These are phyloP conservation scores for Zasmidium cellare DNA, from an alignment of 2,329 filamentous ascomycete species.

Conservation along the genomic window DNA sequence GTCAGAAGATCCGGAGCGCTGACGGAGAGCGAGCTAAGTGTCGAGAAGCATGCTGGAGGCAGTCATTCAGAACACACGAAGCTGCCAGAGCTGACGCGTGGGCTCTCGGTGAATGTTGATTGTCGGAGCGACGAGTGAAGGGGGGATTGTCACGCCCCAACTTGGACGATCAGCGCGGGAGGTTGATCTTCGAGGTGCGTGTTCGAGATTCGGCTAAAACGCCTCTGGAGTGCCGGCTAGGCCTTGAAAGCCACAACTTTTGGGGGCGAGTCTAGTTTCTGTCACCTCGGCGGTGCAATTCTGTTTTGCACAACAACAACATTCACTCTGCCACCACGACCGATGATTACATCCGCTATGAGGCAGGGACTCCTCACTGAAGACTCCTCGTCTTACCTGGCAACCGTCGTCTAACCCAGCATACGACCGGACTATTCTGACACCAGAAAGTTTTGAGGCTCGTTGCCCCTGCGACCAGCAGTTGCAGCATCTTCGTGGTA, in stretches of 20 bases:
- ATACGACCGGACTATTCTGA: neutral
- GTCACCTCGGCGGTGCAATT: no score
- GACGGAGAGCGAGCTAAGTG: conserved; percentile 2
- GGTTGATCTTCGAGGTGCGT: neutral
- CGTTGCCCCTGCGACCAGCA: neutral
- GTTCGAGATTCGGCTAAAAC: no score
- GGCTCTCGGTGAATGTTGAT: neutral
- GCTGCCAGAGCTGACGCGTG: neutral
- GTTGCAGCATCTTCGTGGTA: neutral
- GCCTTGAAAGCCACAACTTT: no score
- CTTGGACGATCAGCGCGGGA: neutral
- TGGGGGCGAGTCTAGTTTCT: no score
- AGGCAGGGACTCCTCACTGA: no score
- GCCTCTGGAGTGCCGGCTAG: no score
- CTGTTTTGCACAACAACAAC: no score
- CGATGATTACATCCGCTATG: no score
- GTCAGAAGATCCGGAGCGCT: neutral
- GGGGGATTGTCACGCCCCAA: neutral
- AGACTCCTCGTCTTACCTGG: no score
- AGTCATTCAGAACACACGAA: neutral
- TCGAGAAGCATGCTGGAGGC: neutral
- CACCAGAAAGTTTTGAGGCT: neutral
- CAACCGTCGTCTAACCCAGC: no score
- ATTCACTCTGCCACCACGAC: no score
- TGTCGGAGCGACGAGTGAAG: neutral